Percentiles rank a stretch among this genome's conserved stretches.
phyloP scores from a whole-genome alignment of 1,284 basidiomycete species.

The Cryptococcus wingfieldii region DNA sequence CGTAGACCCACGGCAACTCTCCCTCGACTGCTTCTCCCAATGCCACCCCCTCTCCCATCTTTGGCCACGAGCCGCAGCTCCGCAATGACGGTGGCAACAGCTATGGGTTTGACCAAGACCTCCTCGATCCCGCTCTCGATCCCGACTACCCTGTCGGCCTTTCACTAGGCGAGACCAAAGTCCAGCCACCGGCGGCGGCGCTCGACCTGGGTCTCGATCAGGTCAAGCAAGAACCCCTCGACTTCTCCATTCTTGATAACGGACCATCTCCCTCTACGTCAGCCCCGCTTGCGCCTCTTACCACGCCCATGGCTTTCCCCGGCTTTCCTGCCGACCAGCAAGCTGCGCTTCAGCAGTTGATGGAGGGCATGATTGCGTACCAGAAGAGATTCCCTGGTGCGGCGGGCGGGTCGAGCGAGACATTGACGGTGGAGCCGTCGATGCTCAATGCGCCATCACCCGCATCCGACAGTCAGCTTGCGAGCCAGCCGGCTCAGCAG shows the following conservation, averaged over 20 bases:
- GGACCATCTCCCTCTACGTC: constrained; percentile 8
- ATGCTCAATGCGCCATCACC: constrained; percentile 15
- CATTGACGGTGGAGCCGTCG: constrained; percentile 25
- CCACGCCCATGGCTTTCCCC: constrained; percentile 4
- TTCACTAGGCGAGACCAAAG: constrained; percentile 18
- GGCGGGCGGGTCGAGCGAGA: not conserved
- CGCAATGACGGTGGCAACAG: constrained; percentile 16
- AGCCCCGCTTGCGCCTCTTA: constrained; percentile 2
- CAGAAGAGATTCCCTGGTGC: constrained; percentile 22
- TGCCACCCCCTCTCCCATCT: constrained; percentile 39
- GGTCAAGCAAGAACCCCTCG: constrained; percentile 42
- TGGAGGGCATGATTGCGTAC: constrained; percentile 36
- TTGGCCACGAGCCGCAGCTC: constrained; percentile 12
- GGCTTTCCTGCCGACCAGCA: constrained; percentile 40
- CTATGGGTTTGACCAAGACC: constrained; percentile 25
- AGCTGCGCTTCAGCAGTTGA: constrained; percentile 36
- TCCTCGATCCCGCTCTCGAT: constrained; percentile 2
- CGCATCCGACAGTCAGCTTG: not conserved
- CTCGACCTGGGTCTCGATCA: not conserved
- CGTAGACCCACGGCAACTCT: constrained; percentile 31
- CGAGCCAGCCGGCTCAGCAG: not conserved
- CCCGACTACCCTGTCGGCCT: not conserved
- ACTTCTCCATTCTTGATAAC: constrained; percentile 8
- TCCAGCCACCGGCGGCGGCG: constrained; percentile 4
- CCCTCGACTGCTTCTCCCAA: constrained; percentile 40